Conservation (phyloP, 73 alveolate genomes). For the Durusdinium trenchii region DNA sequence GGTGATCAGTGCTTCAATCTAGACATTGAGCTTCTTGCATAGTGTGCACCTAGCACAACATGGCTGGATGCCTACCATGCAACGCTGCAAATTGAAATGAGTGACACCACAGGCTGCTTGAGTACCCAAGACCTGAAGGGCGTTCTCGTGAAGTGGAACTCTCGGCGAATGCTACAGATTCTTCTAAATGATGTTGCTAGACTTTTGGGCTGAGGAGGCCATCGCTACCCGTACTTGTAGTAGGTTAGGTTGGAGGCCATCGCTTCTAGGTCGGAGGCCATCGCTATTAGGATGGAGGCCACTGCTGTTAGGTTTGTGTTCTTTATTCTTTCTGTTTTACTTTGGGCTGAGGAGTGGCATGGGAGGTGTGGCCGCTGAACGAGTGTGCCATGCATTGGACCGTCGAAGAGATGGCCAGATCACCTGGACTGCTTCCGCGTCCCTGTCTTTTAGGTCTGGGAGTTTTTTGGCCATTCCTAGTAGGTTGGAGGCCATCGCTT, state of each 20-base stretch:
- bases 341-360: slow-evolving; percentile 69
- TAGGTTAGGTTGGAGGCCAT: not conserved
- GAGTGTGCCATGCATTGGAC: slow-evolving; percentile 89
- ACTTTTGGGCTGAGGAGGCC: not conserved
- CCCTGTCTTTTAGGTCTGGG: too few relatives aligned
- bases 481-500: too few relatives aligned
- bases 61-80: too few relatives aligned
- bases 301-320: not conserved
- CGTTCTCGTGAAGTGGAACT: slow-evolving; percentile 21
- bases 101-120: slow-evolving; percentile 35
- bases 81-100: too few relatives aligned
- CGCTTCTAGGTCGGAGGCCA: not conserved
- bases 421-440: slow-evolving; percentile 62
- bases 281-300: not conserved
- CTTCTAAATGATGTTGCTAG: not conserved
- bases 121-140: slow-evolving; percentile 84
- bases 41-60: too few relatives aligned
- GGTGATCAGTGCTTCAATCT: too few relatives aligned
- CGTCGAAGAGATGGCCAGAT: slow-evolving; percentile 94
- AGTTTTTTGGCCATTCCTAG: too few relatives aligned
- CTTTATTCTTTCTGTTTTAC: not conserved
- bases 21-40: too few relatives aligned
- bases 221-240: too few relatives aligned
- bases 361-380: slow-evolving; percentile 94
- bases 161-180: not conserved